phyloP scores from a whole-genome alignment of 495 filamentous ascomycete species.

The Pseudevernia furfuracea region DNA sequence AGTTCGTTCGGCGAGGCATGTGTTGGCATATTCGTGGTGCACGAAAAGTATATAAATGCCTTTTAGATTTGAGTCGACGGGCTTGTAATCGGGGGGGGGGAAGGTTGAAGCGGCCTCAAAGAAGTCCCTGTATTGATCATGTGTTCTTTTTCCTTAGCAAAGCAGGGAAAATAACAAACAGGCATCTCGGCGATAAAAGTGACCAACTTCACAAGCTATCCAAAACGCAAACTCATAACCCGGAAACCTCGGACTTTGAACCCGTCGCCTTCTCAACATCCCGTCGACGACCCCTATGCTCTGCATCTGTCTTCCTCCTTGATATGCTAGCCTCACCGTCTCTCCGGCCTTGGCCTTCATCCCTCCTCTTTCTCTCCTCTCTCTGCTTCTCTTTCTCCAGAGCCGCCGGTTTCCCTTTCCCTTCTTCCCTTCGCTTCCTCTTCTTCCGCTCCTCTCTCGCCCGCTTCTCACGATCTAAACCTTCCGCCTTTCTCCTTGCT shows the following conservation, averaged over 20 bases:
- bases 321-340: background rate
- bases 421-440: constrained; percentile 26
- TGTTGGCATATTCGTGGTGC: too few relatives aligned
- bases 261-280: background rate
- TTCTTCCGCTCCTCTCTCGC: constrained; percentile 34
- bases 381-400: background rate
- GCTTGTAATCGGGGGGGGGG: background rate
- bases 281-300: background rate
- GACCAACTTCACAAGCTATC: background rate
- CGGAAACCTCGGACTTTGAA: background rate
- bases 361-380: background rate
- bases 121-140: background rate
- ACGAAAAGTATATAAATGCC: too few relatives aligned
- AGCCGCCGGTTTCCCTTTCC: background rate
- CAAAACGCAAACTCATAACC: background rate
- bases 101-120: background rate
- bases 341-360: background rate
- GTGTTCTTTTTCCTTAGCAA: background rate
- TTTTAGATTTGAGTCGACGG: too few relatives aligned
- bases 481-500: constrained; percentile 46
- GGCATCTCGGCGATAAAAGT: background rate
- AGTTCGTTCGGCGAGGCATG: too few relatives aligned
- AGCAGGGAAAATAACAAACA: background rate
- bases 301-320: background rate
- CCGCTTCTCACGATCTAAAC: constrained; percentile 35